Percentiles rank a stretch among this genome's conserved stretches.
These are phyloP conservation scores for Leccinum pseudoinsigne DNA, from an alignment of 1,284 basidiomycete species.

Conservation along the genomic window DNA sequence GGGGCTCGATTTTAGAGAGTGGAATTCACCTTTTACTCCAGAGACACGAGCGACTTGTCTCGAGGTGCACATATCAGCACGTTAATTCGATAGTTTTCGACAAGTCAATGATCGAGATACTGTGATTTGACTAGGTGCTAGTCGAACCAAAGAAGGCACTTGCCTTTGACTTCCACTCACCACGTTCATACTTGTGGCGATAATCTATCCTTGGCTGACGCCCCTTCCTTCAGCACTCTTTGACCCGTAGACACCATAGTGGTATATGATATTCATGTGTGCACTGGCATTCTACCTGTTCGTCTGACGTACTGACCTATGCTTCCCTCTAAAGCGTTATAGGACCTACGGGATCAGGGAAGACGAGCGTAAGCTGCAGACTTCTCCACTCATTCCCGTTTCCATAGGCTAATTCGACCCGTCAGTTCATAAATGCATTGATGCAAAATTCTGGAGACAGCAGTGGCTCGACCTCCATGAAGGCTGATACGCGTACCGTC, in stretches of 20 bases:
- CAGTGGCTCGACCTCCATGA: neutral
- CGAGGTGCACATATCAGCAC: too few relatives aligned
- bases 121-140: too few relatives aligned
- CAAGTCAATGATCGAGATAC: too few relatives aligned
- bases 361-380: constrained; percentile 8
- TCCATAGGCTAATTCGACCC: neutral
- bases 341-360: constrained; percentile 15
- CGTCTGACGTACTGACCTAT: neutral
- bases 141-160: neutral
- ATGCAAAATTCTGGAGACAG: neutral
- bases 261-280: constrained; percentile 8
- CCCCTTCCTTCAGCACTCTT: too few relatives aligned
- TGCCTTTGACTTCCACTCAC: neutral
- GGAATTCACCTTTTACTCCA: neutral
- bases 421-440: constrained; percentile 10
- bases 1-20: neutral
- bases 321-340: constrained; percentile 4
- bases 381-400: neutral
- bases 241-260: neutral
- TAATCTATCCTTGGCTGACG: neutral
- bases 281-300: neutral
- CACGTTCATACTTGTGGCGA: neutral
- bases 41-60: neutral
- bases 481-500: neutral
- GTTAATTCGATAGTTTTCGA: too few relatives aligned